Evolutionary conservation across 306 rosid genomes (phyloP).

Genomic region (Canavalia gladiata): DNA sequence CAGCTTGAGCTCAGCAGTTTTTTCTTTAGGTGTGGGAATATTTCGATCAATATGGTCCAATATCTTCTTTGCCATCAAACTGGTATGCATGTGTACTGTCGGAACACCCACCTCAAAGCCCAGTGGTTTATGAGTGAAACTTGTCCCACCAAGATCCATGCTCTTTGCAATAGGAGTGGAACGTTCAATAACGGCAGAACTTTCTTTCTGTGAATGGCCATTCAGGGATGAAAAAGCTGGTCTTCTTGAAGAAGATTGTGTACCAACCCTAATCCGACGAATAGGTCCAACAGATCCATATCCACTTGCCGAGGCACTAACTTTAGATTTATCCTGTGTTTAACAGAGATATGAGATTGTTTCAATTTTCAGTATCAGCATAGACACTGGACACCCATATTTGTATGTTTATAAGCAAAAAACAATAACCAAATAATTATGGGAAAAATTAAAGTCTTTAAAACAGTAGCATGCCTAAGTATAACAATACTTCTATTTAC

Average conservation of each 20-base stretch:
- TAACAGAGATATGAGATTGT: slow-evolving; percentile 2
- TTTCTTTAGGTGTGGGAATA: slow-evolving; percentile 77
- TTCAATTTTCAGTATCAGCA: slow-evolving; percentile 25
- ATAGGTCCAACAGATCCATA: slow-evolving; percentile 86
- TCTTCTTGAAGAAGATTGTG: slow-evolving; percentile 59
- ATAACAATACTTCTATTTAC: background rate
- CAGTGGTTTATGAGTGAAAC: slow-evolving; percentile 50
- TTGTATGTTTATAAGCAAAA: background rate
- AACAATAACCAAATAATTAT: slow-evolving; percentile 20
- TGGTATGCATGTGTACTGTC: slow-evolving; percentile 68
- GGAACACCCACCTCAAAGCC: slow-evolving; percentile 56
- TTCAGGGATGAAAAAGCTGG: slow-evolving; percentile 54
- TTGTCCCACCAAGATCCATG: slow-evolving; percentile 56
- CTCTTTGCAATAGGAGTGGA: slow-evolving; percentile 55
- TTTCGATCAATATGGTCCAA: slow-evolving; percentile 86
- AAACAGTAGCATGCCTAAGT: slow-evolving; percentile 16
- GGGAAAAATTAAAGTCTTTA: slow-evolving; percentile 11
- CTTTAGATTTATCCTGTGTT: slow-evolving; percentile 61
- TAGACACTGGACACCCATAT: background rate
- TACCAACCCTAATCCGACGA: slow-evolving; percentile 59
- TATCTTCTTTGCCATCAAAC: slow-evolving; percentile 84
- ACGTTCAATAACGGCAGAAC: slow-evolving; percentile 51
- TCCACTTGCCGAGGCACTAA: slow-evolving; percentile 58
- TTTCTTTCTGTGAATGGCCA: slow-evolving; percentile 52
- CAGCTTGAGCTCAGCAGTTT: slow-evolving; percentile 78